Percentiles rank a stretch among this genome's conserved stretches.
These are phyloP conservation scores for Candida silvicultrix DNA, from an alignment of 805 yeast species.

Conservation along the genomic window DNA sequence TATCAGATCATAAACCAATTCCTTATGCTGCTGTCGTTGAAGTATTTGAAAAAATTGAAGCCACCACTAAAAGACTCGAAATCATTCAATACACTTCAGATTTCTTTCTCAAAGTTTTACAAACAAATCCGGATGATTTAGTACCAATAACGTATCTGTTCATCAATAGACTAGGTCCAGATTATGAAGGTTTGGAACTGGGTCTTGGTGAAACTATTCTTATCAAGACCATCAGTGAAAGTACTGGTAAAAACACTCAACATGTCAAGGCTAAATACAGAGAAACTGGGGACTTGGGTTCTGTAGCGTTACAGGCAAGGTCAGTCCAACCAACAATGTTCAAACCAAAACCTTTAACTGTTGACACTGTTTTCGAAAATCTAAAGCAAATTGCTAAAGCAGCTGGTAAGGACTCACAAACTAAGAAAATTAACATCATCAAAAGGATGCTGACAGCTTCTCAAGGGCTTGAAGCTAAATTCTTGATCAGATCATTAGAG, in stretches of 20 bases:
- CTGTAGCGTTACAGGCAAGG: constrained; percentile 79
- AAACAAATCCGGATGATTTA: constrained; percentile 45
- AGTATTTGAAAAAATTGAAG: constrained; percentile 72
- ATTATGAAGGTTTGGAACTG: constrained; percentile 88
- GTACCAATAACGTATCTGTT: constrained; percentile 74
- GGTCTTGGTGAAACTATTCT: constrained; percentile 90
- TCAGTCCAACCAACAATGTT: constrained; percentile 89
- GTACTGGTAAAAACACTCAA: constrained; percentile 74
- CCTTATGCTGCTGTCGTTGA: constrained; percentile 39
- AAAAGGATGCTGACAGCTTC: constrained; percentile 83
- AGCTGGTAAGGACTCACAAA: constrained; percentile 79
- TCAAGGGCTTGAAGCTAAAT: constrained; percentile 83
- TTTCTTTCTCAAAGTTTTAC: constrained; percentile 60
- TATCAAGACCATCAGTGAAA: constrained; percentile 82
- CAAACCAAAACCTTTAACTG: constrained; percentile 76
- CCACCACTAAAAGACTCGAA: constrained; percentile 76
- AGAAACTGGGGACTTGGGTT: constrained; percentile 84
- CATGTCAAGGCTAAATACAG: constrained; percentile 72
- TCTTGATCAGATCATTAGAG: constrained; percentile 81
- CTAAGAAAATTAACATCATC: constrained; percentile 69
- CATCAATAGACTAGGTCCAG: constrained; percentile 90
- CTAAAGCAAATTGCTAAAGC: constrained; percentile 71
- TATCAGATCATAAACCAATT: constrained; percentile 16
- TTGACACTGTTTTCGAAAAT: constrained; percentile 65
- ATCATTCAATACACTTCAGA: constrained; percentile 71